Evolutionary conservation across 441 rosid genomes (phyloP), one percentile per base, ranked within the genome.

Genomic region (Euphorbia schlechtendalii): DNA sequence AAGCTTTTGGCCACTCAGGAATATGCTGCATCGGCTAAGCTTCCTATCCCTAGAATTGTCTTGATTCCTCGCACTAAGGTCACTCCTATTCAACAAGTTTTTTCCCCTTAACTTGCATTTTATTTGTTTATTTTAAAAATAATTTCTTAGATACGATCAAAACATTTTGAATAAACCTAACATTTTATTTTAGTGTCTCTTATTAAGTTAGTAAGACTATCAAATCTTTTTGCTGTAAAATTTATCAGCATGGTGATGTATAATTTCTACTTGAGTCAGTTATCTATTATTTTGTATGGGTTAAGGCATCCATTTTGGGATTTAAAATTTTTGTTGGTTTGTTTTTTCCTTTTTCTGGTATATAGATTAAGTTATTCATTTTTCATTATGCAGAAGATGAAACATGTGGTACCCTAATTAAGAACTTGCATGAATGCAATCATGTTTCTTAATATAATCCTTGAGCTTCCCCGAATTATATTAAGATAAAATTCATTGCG

Each of bases 21-120:
- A n/a, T 91, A 79, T 77, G 96, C 98, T 52, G 74, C 81, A 57
- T 76, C 78, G 15, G 71, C 74, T 57, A 84, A 92, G 45, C 69
- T 89, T 69, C 89, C 88, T 0, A 51, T 81, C 60, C 96, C 98
- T 20, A 82, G 82, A 69, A 91, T 89, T 79, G 87, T 84, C 57
- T 77, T 89, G 77, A 82, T 91, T 78, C 98, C 98, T 72, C 94
- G 90, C 64, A 88, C 94, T 9, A 91, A 91, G 94, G 96, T 88
- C 45, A 66, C 65, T 72, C 48, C 64, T 48, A 21, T 36, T 59
- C n/a, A 40, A 67, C 56, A 21, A 49, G 22, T 8, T 8, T 64
- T 38, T 36, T n/a, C 14, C 24, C 65, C 46, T 11, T 14, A 45
- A 28, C 28, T 18, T 68, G 64, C 17, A 46, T 56, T 55, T 54